Evolutionary conservation across 257 asterid species (phyloP).

Genomic region (Solanum medicagineum): DNA sequence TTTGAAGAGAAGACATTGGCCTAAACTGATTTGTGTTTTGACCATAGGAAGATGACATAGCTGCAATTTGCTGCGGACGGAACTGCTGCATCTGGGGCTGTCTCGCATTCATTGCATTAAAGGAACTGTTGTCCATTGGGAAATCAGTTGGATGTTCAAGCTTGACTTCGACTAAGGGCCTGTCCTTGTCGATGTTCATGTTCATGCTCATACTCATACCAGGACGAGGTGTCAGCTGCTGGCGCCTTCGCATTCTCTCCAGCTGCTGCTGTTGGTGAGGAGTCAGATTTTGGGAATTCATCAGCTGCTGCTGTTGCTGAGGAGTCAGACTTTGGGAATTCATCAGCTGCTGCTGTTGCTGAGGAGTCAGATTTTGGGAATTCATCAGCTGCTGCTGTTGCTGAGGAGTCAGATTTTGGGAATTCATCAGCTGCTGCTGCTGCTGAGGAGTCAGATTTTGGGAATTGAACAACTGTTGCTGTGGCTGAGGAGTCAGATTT

Average conservation of each 20-base stretch:
- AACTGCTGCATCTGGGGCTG: constrained; percentile 32
- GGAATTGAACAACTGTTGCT: background rate
- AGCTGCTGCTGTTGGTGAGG: constrained; percentile 71
- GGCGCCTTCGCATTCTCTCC: constrained; percentile 80
- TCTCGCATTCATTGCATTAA: constrained; percentile 41
- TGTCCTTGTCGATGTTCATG: constrained; percentile 58
- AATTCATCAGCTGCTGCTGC: constrained; percentile 50
- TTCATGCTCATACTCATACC: constrained; percentile 27
- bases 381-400: constrained; percentile 63
- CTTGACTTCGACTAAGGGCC: constrained; percentile 85
- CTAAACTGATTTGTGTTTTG: constrained; percentile 67
- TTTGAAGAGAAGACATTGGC: constrained; percentile 58
- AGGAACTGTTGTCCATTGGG: constrained; percentile 51
- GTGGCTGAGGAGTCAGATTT: constrained; percentile 5
- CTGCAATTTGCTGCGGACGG: constrained; percentile 75
- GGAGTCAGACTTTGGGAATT: background rate
- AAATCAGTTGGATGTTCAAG: constrained; percentile 72
- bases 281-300: constrained; percentile 49
- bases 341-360: constrained; percentile 70
- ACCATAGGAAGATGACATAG: constrained; percentile 44
- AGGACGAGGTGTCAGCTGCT: constrained; percentile 61
- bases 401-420: background rate
- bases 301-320: background rate
- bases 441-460: background rate
- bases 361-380: constrained; percentile 51